phyloP scores from a whole-genome alignment of 305 asterid genomes.

The Fraxinus latifolia region DNA sequence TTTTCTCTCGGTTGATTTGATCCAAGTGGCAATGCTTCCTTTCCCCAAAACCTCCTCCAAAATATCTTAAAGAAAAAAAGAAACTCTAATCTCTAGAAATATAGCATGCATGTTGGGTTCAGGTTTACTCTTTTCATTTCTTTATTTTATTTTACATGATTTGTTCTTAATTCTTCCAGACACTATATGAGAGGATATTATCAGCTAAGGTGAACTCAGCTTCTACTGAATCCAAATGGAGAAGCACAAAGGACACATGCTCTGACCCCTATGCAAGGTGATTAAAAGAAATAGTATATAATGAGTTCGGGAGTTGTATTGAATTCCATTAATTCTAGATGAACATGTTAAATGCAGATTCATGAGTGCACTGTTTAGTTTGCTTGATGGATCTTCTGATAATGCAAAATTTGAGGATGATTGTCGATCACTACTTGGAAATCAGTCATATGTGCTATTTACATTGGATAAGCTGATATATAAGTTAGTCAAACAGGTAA shows the following conservation, averaged over 20 bases:
- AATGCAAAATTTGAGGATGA: constrained; percentile 95
- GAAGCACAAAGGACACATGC: constrained; percentile 50
- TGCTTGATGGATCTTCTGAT: constrained; percentile 95
- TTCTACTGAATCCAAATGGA: constrained; percentile 59
- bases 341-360: constrained; percentile 55
- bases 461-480: constrained; percentile 93
- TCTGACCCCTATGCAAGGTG: constrained; percentile 64
- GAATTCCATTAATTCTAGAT: constrained; percentile 22
- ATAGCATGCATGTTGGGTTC: neutral
- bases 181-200: constrained; percentile 61
- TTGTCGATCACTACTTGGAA: constrained; percentile 88
- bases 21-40: neutral
- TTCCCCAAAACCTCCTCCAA: neutral
- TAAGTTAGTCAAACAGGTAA: constrained; percentile 92
- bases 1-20: neutral
- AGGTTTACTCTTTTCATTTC: neutral
- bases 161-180: constrained; percentile 33
- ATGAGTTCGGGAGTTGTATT: constrained; percentile 17
- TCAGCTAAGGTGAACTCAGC: constrained; percentile 63
- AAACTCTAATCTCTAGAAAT: neutral
- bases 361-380: constrained; percentile 80
- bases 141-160: neutral
- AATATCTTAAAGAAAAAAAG: neutral
- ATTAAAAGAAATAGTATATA: neutral
- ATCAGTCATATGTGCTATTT: constrained; percentile 88